These are phyloP conservation scores for Vararia minispora DNA, from an alignment of 768 basidiomycete species.

Conservation along the genomic window DNA sequence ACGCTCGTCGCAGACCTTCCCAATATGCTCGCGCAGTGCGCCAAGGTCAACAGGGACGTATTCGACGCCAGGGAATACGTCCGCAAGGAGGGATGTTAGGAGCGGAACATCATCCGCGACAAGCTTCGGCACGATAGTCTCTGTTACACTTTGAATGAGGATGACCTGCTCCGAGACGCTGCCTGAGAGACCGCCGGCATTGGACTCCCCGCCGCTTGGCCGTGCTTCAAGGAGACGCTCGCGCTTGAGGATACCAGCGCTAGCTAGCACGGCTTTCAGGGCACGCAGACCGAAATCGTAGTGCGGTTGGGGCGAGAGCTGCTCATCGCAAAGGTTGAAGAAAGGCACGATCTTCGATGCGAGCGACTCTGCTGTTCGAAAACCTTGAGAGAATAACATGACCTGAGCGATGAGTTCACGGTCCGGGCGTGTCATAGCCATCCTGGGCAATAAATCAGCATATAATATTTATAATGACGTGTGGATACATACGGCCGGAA, in stretches of 20 bases:
- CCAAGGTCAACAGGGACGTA: conserved; percentile 85
- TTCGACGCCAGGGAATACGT: conserved; percentile 95
- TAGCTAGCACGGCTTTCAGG: conserved; percentile 90
- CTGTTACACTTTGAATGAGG: conserved; percentile 94
- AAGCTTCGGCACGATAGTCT: conserved; percentile 96
- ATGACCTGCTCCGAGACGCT: conserved; percentile 85
- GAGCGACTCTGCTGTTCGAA: conserved; percentile 94
- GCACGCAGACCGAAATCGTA: conserved; percentile 99
- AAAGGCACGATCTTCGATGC: conserved; percentile 98
- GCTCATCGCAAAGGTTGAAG: conserved; percentile 97
- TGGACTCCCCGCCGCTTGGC: conserved; percentile 27
- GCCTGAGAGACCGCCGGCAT: conserved; percentile 52
- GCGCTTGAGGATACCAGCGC: conserved; percentile 95
- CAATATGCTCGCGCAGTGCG: conserved; percentile 73
- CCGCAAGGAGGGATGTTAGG: conserved; percentile 84
- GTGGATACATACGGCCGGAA: conserved; percentile 69
- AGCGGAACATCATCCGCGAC: conserved; percentile 96
- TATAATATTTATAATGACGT: neutral
- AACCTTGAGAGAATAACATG: conserved; percentile 98
- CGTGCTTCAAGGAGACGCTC: conserved; percentile 54
- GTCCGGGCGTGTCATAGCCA: conserved; percentile 99
- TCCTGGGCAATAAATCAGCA: conserved; percentile 33
- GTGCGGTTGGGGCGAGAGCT: conserved; percentile 93
- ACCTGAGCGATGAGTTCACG: conserved; percentile 98
- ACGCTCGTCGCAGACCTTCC: conserved; percentile 76